phyloP scores from a whole-genome alignment of 2,329 filamentous ascomycete genomes.

The Ophiobolus disseminans region DNA sequence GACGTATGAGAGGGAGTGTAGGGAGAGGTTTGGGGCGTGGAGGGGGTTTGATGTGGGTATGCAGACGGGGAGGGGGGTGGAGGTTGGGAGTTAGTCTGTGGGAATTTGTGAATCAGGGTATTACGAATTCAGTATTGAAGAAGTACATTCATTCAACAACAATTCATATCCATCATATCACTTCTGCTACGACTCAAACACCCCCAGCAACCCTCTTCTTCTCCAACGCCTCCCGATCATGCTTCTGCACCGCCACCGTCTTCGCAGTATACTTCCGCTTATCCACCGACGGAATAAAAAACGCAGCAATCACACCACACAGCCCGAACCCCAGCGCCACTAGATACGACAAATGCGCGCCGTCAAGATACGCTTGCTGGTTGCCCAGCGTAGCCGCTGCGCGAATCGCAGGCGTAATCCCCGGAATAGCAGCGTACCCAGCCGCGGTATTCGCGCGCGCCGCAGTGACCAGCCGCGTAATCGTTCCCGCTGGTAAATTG shows the following conservation, averaged over 20 bases:
- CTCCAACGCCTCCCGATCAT: constrained; percentile 29
- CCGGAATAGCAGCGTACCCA: constrained; percentile 36
- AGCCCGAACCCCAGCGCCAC: constrained; percentile 43
- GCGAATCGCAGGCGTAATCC: constrained; percentile 35
- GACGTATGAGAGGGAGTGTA: constrained; percentile 26
- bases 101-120: too few relatives aligned
- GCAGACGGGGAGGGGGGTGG: too few relatives aligned
- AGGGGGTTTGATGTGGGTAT: constrained; percentile 39
- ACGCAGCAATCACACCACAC: constrained; percentile 33
- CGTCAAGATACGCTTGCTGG: constrained; percentile 38
- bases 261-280: constrained; percentile 36
- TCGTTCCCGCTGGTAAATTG: constrained; percentile 16
- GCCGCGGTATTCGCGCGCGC: constrained; percentile 33
- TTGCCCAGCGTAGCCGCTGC: constrained; percentile 35
- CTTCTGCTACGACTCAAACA: too few relatives aligned
- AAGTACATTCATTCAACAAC: too few relatives aligned
- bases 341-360: constrained; percentile 35
- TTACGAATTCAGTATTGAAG: too few relatives aligned
- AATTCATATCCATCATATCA: too few relatives aligned
- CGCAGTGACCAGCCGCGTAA: constrained; percentile 28
- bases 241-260: constrained; percentile 36
- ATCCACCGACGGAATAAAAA: constrained; percentile 37
- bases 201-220: constrained; percentile 24
- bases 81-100: too few relatives aligned
- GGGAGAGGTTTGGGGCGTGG: constrained; percentile 27